A percentile compares a stretch with the other conserved stretches of the same genome.
Evolutionary conservation across 129 eudicot genomes (phyloP).

Genomic region (Lactuca saligna): DNA sequence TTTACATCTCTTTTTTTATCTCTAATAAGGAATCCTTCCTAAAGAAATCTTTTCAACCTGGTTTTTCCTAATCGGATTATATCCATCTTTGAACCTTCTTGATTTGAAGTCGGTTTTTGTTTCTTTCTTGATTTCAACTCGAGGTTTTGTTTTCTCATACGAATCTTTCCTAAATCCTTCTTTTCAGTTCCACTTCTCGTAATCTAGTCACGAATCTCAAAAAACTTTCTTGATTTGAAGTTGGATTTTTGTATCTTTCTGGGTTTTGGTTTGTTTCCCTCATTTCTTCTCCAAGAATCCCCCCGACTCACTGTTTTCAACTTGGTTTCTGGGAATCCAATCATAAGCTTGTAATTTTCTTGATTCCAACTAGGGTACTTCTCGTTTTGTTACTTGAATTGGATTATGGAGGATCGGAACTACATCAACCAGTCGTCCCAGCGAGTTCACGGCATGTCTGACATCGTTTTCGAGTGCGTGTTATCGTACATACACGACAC

Average conservation of each 20-base stretch:
- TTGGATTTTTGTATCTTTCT: neutral
- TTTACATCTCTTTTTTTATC: conserved; percentile 17
- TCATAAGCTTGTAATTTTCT: neutral
- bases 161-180: neutral
- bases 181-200: neutral
- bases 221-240: conserved; percentile 3
- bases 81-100: neutral
- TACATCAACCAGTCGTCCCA: neutral
- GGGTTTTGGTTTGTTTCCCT: neutral
- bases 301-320: neutral
- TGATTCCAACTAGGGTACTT: neutral
- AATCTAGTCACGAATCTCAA: conserved; percentile 14
- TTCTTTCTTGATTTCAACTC: conserved; percentile 16
- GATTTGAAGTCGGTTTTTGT: conserved; percentile 14
- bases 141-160: conserved; percentile 1
- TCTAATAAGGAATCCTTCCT: conserved; percentile 6
- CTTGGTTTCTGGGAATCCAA: neutral
- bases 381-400: neutral
- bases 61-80: neutral
- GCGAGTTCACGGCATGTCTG: conserved; percentile 39
- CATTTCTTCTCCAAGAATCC: neutral
- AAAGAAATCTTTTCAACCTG: conserved; percentile 5
- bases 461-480: conserved; percentile 64
- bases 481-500: conserved; percentile 64
- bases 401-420: conserved; percentile 26